Evolutionary conservation across 164 flowering plant genomes (phyloP), one percentile per base, ranked within the genome.

Genomic region (Stephania japonica): DNA sequence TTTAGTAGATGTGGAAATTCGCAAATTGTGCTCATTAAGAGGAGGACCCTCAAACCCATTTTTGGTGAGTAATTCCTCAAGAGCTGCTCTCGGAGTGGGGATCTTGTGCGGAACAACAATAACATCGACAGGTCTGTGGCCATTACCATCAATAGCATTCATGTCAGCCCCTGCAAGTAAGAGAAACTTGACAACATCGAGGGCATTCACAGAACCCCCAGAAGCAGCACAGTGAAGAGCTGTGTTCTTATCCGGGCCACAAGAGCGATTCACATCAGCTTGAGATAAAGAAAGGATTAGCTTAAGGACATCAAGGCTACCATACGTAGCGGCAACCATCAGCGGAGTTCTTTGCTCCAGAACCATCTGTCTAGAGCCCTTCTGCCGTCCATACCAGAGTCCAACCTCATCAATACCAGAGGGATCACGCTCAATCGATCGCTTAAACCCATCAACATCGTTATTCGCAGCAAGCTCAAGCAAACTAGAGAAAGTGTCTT

Each of bases 191-290:
- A 89, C 97, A 21, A 77, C 87, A 47, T 91, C 94, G 24, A 84
- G 78, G 12, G 93, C 88, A 73, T 90, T 83, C 0, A 71, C 72
- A 63, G 99, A 87, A 23, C 99, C 97, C 47, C 99, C 92, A 0
- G 97, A 91, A 6, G 97, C 91, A 27, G 99, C 99, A 79, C 95
- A 94, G 75, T 94, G 99, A 74, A 92, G 97, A 6, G 99, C 96
- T 42, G 97, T 90, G 80, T 80, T 89, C 71, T 84, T 85, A 67
- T 90, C 92, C 21, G 73, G 75, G 53, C 90, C 90, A 73, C 95
- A 89, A 0, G 83, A 67, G 0, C 84, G 85, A 81, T 90, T 91
- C 7, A 94, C 86, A 77, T 88, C 87, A 70, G 82, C 86, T 66
- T 74, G 83, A 0, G 95, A 85, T 13, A 81, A 50, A 69, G 93